Evolutionary conservation across 2,329 filamentous ascomycete genomes (phyloP).

Genomic region (Sporothrix pallida): DNA sequence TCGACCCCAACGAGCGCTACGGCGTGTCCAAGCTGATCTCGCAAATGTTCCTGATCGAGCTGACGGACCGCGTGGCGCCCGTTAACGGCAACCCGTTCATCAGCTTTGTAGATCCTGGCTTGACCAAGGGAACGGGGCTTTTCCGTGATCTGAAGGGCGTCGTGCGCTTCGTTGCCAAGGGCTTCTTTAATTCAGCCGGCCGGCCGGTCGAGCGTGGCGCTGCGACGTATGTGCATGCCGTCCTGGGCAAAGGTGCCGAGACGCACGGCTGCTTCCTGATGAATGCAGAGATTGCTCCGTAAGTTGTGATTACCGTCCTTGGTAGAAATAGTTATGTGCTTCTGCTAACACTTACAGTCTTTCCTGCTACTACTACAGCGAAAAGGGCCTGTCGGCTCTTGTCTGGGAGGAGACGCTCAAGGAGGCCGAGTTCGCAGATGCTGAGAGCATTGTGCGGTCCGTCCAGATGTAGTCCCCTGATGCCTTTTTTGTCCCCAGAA

Average conservation of each 20-base stretch:
- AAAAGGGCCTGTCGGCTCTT: slow-evolving; percentile 44
- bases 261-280: slow-evolving; percentile 32
- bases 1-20: slow-evolving; percentile 28
- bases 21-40: slow-evolving; percentile 43
- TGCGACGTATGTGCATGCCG: slow-evolving; percentile 32
- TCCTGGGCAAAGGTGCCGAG: slow-evolving; percentile 24
- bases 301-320: neutral
- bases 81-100: slow-evolving; percentile 24
- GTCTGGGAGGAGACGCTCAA: slow-evolving; percentile 50
- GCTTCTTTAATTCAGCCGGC: slow-evolving; percentile 12
- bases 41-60: slow-evolving; percentile 40
- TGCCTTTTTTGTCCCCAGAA: too few relatives aligned
- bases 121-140: slow-evolving; percentile 31
- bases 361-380: slow-evolving; percentile 42
- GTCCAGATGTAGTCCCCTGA: neutral
- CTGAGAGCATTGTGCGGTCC: slow-evolving; percentile 29
- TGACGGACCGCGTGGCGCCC: slow-evolving; percentile 15
- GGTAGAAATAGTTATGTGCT: neutral
- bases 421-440: slow-evolving; percentile 45
- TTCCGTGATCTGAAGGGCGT: slow-evolving; percentile 14
- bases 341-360: neutral
- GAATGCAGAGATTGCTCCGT: slow-evolving; percentile 29
- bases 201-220: slow-evolving; percentile 23
- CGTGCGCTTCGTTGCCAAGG: neutral
- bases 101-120: slow-evolving; percentile 33